Percentiles rank a stretch among this genome's conserved stretches.
Evolutionary conservation across 2,329 filamentous ascomycete genomes (phyloP).

Genomic region (Chrysoporthe austroafricana): DNA sequence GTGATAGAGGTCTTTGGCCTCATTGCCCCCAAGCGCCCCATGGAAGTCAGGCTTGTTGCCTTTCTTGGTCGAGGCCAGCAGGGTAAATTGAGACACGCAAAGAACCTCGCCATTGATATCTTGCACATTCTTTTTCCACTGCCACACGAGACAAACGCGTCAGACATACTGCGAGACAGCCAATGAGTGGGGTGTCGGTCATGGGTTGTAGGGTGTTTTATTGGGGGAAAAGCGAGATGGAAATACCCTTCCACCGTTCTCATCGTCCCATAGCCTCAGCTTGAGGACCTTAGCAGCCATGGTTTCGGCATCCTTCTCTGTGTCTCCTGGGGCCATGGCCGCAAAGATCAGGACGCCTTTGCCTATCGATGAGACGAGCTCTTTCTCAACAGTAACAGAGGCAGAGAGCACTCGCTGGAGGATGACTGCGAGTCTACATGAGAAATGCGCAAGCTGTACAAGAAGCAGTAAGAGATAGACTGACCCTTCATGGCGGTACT

Average conservation of each 20-base stretch:
- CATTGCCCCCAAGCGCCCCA: constrained; percentile 76
- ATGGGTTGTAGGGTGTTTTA: not conserved
- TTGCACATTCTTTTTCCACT: constrained; percentile 91
- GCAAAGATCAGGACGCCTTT: constrained; percentile 90
- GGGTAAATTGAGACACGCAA: constrained; percentile 98
- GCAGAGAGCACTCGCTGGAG: constrained; percentile 93
- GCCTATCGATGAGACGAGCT: constrained; percentile 88
- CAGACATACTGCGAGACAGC: constrained; percentile 6
- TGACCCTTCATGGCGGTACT: constrained; percentile 42
- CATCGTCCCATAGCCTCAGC: constrained; percentile 89
- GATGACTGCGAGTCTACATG: constrained; percentile 64
- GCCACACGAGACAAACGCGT: constrained; percentile 28
- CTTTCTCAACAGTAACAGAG: constrained; percentile 90
- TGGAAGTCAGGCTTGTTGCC: constrained; percentile 96
- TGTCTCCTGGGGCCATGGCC: constrained; percentile 88
- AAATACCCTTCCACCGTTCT: constrained; percentile 67
- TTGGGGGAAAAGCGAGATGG: constrained; percentile 10
- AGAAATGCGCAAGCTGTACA: constrained; percentile 3
- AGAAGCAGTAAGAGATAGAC: constrained; percentile 11
- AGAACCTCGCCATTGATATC: constrained; percentile 91
- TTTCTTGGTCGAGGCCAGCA: constrained; percentile 92
- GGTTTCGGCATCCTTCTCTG: constrained; percentile 81
- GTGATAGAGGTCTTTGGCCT: constrained; percentile 82
- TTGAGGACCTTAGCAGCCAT: constrained; percentile 87
- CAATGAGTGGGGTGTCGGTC: not conserved